Evolutionary conservation across 805 yeast genomes (phyloP), one percentile per base, ranked within the genome.

Genomic region (Tetrapisispora phaffii): DNA sequence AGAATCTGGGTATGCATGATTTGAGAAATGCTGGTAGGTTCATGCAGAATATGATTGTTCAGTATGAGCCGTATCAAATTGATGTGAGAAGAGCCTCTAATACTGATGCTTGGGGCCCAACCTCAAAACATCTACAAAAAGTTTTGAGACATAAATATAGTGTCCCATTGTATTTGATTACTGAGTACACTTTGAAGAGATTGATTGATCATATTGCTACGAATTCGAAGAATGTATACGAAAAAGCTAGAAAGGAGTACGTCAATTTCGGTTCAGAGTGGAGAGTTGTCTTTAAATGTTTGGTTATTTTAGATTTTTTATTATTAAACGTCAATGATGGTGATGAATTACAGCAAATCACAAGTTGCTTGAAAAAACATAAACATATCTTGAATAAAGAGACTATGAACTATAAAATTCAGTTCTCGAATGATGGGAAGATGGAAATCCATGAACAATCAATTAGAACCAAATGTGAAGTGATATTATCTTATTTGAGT

Each of bases 41-140:
- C 41, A 67, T 69, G 2, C 72, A 68, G 47, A 67, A 67, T 49
- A 55, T 66, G 38, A 53, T 67, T 22, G 62, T 67, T 13, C 66
- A 66, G 44, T 62, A 65, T 39, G 65, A 62, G 39, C 63, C 70
- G 2, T 62, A 62, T 45, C 69, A 63, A 45, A 56, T 61, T 3
- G 66, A 63, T 48, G 62, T 73, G 4, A 58, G 75, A 42, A 69
- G 69, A 44, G 69, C 75, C 7, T 73, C 77, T 15, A 74, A 72
- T 42, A 73, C 75, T 4, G 78, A 74, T 51, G 54, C 71, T 6
- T 74, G 78, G 78, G 78, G 78, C 1, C 78, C 78, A 4, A 68
- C 76, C 0, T 60, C 71, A 5, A 62, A 65, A 35, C 74, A 73
- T 48, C 54, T 71, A 50, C 59, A 59, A 32, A 68, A 67, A 44